These are phyloP conservation scores for Acanthamoeba castellanii DNA, from an alignment of 208 protist species.

Conservation along the genomic window DNA sequence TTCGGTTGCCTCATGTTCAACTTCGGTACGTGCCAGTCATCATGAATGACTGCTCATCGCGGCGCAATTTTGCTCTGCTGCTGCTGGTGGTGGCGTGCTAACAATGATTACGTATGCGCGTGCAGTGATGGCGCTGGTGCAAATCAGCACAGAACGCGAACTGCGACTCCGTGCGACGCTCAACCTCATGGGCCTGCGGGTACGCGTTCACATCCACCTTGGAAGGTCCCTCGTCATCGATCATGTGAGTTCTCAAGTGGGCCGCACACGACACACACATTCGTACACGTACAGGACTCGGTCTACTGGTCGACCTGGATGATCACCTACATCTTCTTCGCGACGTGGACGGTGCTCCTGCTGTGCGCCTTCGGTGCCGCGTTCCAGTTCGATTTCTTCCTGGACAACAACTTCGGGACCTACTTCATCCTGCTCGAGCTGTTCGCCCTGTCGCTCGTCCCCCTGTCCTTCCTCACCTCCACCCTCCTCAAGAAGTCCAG, in stretches of 20 bases:
- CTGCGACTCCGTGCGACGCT: slow-evolving; percentile 82
- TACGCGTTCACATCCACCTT: background rate
- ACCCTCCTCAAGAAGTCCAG: slow-evolving; percentile 71
- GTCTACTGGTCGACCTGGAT: slow-evolving; percentile 83
- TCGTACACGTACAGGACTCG: slow-evolving; percentile 14
- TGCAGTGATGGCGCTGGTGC: slow-evolving; percentile 75
- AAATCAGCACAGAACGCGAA: slow-evolving; percentile 83
- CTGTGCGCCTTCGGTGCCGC: slow-evolving; percentile 73
- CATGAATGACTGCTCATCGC: too few species aligned
- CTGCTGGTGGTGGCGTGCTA: background rate
- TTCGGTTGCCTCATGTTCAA: slow-evolving; percentile 86
- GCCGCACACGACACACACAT: background rate
- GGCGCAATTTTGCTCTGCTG: background rate
- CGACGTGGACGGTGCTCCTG: slow-evolving; percentile 65
- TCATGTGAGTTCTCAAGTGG: background rate
- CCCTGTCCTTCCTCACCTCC: slow-evolving; percentile 81
- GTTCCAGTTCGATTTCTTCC: slow-evolving; percentile 78
- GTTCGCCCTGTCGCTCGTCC: slow-evolving; percentile 81
- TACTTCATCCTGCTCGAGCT: slow-evolving; percentile 84
- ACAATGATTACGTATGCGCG: background rate
- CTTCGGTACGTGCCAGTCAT: slow-evolving; percentile 30
- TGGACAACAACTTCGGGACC: slow-evolving; percentile 81
- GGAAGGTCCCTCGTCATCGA: too few species aligned
- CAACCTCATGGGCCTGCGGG: slow-evolving; percentile 86
- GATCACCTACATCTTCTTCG: slow-evolving; percentile 71